Conservation (phyloP, 495 filamentous ascomycete genomes). For the Aspergillus sclerotioniger region DNA sequence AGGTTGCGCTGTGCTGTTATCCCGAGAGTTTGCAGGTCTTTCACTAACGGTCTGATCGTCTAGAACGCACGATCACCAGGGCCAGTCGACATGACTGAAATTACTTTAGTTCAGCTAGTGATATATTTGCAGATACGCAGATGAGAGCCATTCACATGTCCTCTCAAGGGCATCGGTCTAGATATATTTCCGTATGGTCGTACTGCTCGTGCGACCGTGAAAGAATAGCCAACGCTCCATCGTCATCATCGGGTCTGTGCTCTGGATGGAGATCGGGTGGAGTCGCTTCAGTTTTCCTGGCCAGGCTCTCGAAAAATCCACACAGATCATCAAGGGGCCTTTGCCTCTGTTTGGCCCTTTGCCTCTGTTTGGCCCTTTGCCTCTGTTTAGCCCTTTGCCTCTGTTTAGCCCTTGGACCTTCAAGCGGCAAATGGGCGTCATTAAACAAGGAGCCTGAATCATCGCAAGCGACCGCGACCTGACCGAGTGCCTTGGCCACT, state of each 20-base stretch:
- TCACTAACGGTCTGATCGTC: neutral
- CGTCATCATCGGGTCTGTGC: constrained; percentile 4
- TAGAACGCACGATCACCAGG: neutral
- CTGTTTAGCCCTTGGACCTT: neutral
- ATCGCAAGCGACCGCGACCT: neutral
- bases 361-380: neutral
- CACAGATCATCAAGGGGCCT: neutral
- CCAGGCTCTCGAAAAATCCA: neutral
- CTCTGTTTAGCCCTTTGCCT: neutral
- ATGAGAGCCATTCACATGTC: neutral
- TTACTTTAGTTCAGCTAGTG: neutral
- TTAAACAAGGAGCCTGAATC: neutral
- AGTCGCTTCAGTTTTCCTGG: neutral
- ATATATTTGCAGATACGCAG: neutral
- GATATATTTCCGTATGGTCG: neutral
- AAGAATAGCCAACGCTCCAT: neutral
- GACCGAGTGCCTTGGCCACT: neutral
- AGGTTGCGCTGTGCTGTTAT: constrained; percentile 2
- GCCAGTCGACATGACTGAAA: neutral
- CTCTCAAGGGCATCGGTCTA: neutral
- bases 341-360: neutral
- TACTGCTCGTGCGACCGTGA: constrained; percentile 4
- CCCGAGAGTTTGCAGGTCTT: neutral
- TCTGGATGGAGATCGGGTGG: neutral
- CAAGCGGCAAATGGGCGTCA: neutral